Evolutionary conservation across 2,329 filamentous ascomycete genomes (phyloP).

Genomic region (Colletotrichum cereale): DNA sequence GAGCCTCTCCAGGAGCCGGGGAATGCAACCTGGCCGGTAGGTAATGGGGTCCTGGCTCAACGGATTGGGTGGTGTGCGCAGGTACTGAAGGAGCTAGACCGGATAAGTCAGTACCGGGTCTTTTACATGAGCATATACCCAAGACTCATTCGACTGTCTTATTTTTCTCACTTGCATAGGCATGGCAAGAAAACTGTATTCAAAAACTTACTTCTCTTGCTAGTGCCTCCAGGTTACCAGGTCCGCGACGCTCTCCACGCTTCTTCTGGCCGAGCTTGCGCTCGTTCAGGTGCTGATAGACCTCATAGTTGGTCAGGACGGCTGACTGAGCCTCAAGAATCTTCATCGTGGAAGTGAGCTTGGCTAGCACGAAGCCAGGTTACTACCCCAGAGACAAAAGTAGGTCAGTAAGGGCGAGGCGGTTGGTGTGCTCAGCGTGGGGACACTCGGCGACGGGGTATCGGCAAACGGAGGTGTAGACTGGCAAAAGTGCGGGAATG

Average conservation of each 20-base stretch:
- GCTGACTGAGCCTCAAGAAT: constrained; percentile 79
- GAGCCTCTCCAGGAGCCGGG: constrained; percentile 66
- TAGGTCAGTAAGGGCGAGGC: not conserved
- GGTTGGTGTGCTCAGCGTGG: constrained; percentile 11
- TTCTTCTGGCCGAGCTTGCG: constrained; percentile 67
- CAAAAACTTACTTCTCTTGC: constrained; percentile 70
- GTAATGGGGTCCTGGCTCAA: constrained; percentile 66
- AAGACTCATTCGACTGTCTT: constrained; percentile 16
- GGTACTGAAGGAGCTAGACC: constrained; percentile 70
- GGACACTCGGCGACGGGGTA: constrained; percentile 14
- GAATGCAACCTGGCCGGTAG: constrained; percentile 66
- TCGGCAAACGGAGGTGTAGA: not conserved
- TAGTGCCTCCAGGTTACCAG: constrained; percentile 70
- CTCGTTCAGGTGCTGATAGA: constrained; percentile 73
- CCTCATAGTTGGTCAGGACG: constrained; percentile 79
- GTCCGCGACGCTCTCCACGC: constrained; percentile 56
- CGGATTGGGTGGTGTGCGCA: constrained; percentile 67
- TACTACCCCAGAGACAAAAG: not conserved
- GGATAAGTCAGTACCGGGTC: constrained; percentile 37
- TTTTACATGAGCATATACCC: constrained; percentile 19
- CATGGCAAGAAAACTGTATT: not conserved
- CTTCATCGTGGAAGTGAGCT: constrained; percentile 64
- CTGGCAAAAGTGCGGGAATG: constrained; percentile 14
- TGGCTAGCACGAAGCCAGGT: not conserved
- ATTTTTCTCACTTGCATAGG: constrained; percentile 4